phyloP scores from a whole-genome alignment of 2,329 filamentous ascomycete species.

The Acephala macrosclerotiorum region DNA sequence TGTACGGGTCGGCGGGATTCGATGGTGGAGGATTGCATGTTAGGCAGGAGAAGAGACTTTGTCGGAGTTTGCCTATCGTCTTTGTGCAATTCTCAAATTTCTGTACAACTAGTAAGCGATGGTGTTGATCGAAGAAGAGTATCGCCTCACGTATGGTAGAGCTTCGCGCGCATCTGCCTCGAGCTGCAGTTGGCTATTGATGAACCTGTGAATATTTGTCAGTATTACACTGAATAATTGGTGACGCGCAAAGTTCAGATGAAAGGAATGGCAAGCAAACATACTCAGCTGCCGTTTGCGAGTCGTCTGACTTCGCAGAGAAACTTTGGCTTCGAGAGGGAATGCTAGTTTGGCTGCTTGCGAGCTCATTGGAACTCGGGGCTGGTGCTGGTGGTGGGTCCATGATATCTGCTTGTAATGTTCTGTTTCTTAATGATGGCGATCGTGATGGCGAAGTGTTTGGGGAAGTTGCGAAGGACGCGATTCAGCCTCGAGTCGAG shows the following conservation, averaged over 20 bases:
- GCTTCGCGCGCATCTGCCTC: conserved; percentile 96
- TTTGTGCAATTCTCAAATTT: conserved; percentile 95
- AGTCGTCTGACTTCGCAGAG: conserved; percentile 61
- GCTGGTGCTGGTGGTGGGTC: conserved; percentile 46
- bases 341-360: conserved; percentile 27
- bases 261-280: conserved; percentile 21
- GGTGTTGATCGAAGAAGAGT: conserved; percentile 11
- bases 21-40: conserved; percentile 87
- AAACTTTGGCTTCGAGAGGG: conserved; percentile 62
- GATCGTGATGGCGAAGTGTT: neutral
- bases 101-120: conserved; percentile 52
- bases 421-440: neutral
- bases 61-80: conserved; percentile 85
- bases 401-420: conserved; percentile 37
- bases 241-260: conserved; percentile 1
- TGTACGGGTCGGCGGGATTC: conserved; percentile 67
- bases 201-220: conserved; percentile 65
- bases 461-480: neutral
- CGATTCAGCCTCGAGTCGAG: conserved; percentile 26
- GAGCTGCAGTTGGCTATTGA: conserved; percentile 86
- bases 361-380: conserved; percentile 20
- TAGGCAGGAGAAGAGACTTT: conserved; percentile 89
- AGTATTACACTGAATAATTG: neutral
- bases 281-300: conserved; percentile 58
- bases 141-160: conserved; percentile 79